Base-by-base conservation (phyloP, 176 grass and related monocot species). In the Musa acuminata region DNA sequence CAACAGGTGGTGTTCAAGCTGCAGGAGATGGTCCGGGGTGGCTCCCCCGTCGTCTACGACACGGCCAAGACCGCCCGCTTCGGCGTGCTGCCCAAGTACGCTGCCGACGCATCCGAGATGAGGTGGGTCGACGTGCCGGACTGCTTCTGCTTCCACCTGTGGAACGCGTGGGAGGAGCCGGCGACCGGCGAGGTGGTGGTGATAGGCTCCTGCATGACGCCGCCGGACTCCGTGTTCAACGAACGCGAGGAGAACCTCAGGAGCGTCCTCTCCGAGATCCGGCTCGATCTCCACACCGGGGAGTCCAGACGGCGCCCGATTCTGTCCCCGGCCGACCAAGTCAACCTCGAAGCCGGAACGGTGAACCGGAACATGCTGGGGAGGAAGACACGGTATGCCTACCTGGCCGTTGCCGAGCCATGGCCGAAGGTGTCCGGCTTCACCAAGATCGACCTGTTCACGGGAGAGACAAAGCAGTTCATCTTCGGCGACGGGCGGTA, bases 281-380 rank as follows among this genome's bases (percentile, higher is more conserved):
- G 92, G 11, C 84, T 96, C 60, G 55, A 96, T 72, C 69, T 78
- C 11, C 29, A 17, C 14, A 87, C 87, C 0, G 89, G 92, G 55
- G 53, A 3, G 58, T 92, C 89, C 1, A 55, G 25, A 2, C 85
- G 89, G 22, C 79, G 77, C 9, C 49, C 78, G 0, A 60, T 96
- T 12, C 49, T 89, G 21, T 24, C 25, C 35, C 69, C 79, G 16
- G 55, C n/a, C 49, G 83, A 89, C 7, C 89, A 89, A 49, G 53
- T 96, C 53, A 92, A 96, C 80, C 92, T 96, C 14, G 92, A 96
- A 81, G 92, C 87, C 48, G 92, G 92, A n/a, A 96, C 89, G 92
- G 92, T 96, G 54, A 91, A 96, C 84, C 84, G 83, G 76, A 77
- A 84, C 69, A 79, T 74, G 6, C 81, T 92, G 0, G 89, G 92